Evolutionary conservation across 805 yeast species (phyloP), one percentile per base, ranked within the genome.

Genomic region (Saccharomycopsis malanga): DNA sequence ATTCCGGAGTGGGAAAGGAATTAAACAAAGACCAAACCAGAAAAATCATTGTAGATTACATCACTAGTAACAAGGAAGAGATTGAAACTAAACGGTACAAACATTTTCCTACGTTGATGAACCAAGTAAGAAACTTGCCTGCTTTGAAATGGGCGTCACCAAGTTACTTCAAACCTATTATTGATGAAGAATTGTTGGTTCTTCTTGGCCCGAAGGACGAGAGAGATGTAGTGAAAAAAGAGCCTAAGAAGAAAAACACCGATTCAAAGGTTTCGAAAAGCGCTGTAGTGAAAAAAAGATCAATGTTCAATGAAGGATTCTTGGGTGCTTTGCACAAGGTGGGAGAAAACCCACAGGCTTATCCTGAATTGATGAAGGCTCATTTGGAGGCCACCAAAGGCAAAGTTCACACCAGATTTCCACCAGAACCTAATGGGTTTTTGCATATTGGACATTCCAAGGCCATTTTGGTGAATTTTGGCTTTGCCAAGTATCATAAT

Each of bases 401-500:
- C 40, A 73, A 76, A 60, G 98, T 91, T 24, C 80, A 77, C 58
- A 93, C 98, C 3, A 79, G 99, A 63, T 93, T 93, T 69, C 99
- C 99, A 40, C 98, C 98, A 4, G 98, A 93, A 69, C 98, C 98
- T 36, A 91, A 94, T 67, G 98, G 98, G 57, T 93, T 81, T 62
- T 74, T 93, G 61, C 98, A 93, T 64, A 91, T 93, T 64, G 98
- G 99, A 39, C 99, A 93, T 62, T 84, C 96, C 36, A 93, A 93
- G 68, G 98, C 98, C 44, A 91, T 93, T 62, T 85, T 93, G 78
- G 96, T 91, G 46, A 89, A 93, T 64, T 93, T 93, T 66, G 99
- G 99, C n/a, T 93, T 73, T 65, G 98, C 98, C 35, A 82, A 84
- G 61, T 83, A 70, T 67, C 73, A 88, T 63, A 74, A 77, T 53